Evolutionary conservation across 768 basidiomycete species (phyloP), one percentile per base, ranked within the genome.

Genomic region (Roridomyces roridus): DNA sequence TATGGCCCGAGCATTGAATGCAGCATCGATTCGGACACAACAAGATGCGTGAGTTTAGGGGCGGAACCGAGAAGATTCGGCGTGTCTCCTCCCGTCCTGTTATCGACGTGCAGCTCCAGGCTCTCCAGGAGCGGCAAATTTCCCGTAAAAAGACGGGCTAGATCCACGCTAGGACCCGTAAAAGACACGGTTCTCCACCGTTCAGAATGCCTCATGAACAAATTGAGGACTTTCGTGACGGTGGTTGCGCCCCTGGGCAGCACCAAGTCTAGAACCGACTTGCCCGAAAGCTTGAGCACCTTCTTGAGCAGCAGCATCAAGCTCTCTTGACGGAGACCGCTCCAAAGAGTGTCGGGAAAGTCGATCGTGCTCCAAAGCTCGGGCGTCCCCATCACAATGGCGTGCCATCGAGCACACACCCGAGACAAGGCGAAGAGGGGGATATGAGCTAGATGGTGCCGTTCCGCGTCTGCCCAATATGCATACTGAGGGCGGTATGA

Each of bases 351-450:
- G 21, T 55, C 26, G 5, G 53, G 53, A 40, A 55, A 55, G 46
- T 55, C 53, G 53, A 53, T 53, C 36, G 52, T 53, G 44, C 52
- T 53, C 52, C 52, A 53, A 26, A 53, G 52, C 43, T 43, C 46
- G 53, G 53, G 20, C 28, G 45, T 55, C 26, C 53, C 44, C 53
- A 55, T 55, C 45, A 55, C 53, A 45, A 55, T 55, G 53, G 39
- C 45, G 36, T 55, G 53, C 45, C 53, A 55, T 39, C 53, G 46
- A n/a, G 53, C 53, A 31, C 53, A 55, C 44, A 55, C 53, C 36
- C 46, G 53, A 29, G 37, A 40, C 45, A 55, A 37, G 34, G 53
- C 53, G 41, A 55, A 55, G 20, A 55, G 53, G 40, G 53, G 53
- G 45, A 45, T 45, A 47, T 55, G 45, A 45, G 53, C 53, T 36